These are phyloP conservation scores for Hypoxylon sp. DNA, from an alignment of 2,329 filamentous ascomycete species.

Conservation along the genomic window DNA sequence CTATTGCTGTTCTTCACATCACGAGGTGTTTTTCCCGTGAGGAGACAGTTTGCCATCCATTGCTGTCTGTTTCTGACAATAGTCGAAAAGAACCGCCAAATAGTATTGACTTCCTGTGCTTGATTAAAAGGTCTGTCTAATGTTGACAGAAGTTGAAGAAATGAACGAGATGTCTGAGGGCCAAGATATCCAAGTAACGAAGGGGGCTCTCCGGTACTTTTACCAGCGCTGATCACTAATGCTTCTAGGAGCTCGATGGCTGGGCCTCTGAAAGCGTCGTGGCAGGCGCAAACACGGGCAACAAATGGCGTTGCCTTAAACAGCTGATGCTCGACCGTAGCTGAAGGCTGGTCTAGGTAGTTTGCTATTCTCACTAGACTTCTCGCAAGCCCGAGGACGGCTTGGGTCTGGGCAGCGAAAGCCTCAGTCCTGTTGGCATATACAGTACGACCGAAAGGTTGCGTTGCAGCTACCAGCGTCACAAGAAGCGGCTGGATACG, in stretches of 20 bases:
- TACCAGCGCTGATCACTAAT: slow-evolving; percentile 78
- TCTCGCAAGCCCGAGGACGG: slow-evolving; percentile 76
- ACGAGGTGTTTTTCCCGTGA: slow-evolving; percentile 88
- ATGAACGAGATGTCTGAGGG: slow-evolving; percentile 84
- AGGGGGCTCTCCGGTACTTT: slow-evolving; percentile 80
- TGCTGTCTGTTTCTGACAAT: slow-evolving; percentile 92
- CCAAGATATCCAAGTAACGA: slow-evolving; percentile 94
- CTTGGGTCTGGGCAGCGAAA: slow-evolving; percentile 73
- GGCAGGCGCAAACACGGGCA: slow-evolving; percentile 80
- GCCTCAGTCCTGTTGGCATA: slow-evolving; percentile 69
- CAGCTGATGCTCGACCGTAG: slow-evolving; percentile 80
- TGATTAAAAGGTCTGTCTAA: slow-evolving; percentile 83
- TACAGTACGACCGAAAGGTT: slow-evolving; percentile 73
- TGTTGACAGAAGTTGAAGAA: slow-evolving; percentile 82
- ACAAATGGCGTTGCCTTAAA: slow-evolving; percentile 86
- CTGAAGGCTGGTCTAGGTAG: slow-evolving; percentile 73
- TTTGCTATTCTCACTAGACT: slow-evolving; percentile 79
- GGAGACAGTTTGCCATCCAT: slow-evolving; percentile 93
- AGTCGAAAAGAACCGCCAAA: slow-evolving; percentile 89
- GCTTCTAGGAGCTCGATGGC: slow-evolving; percentile 79
- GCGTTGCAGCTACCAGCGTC: slow-evolving; percentile 74
- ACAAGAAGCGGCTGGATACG: slow-evolving; percentile 83
- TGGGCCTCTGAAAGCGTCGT: slow-evolving; percentile 75
- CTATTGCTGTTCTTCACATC: slow-evolving; percentile 75
- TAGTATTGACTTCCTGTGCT: slow-evolving; percentile 73